phyloP scores from a whole-genome alignment of 108 stramenopile genomes.

The Cyclotella atomus region DNA sequence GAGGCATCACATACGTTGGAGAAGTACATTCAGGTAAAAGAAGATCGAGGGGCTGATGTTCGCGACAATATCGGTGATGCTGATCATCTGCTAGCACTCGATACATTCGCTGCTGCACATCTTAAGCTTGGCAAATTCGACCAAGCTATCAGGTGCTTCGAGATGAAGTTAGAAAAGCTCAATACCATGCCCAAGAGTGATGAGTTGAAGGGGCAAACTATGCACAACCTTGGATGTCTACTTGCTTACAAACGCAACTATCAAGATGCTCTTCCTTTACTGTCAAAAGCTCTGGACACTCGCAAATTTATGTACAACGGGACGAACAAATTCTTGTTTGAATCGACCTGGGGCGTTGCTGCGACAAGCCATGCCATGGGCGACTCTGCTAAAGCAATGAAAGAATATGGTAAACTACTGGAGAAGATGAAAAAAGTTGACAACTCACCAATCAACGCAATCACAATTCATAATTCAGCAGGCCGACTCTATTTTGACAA shows the following conservation, averaged over 20 bases:
- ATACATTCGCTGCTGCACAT: constrained; percentile 29
- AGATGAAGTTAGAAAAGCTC: constrained; percentile 33
- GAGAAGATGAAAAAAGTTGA: constrained; percentile 31
- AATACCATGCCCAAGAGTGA: constrained; percentile 17
- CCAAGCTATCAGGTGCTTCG: constrained; percentile 25
- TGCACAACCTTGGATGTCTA: constrained; percentile 51
- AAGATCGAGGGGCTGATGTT: not conserved
- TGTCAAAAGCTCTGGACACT: constrained; percentile 36
- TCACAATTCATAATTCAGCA: constrained; percentile 36
- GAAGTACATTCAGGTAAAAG: constrained; percentile 29
- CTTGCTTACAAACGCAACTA: constrained; percentile 30
- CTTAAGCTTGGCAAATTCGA: constrained; percentile 37
- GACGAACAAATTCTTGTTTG: constrained; percentile 36
- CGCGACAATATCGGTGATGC: constrained; percentile 15
- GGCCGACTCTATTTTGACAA: constrained; percentile 42
- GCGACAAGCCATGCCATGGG: constrained; percentile 34
- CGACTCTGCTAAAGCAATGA: constrained; percentile 28
- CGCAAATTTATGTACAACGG: constrained; percentile 38
- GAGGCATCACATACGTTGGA: constrained; percentile 5
- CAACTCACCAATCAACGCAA: constrained; percentile 22
- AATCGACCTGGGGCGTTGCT: constrained; percentile 49
- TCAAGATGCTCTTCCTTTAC: constrained; percentile 29
- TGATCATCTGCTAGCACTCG: constrained; percentile 42
- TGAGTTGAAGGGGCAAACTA: constrained; percentile 37
- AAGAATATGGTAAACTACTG: constrained; percentile 32